Percentiles rank a stretch among this genome's conserved stretches.
These are phyloP conservation scores for Rhizopogon roseolus DNA, from an alignment of 768 basidiomycete species.

Conservation along the genomic window DNA sequence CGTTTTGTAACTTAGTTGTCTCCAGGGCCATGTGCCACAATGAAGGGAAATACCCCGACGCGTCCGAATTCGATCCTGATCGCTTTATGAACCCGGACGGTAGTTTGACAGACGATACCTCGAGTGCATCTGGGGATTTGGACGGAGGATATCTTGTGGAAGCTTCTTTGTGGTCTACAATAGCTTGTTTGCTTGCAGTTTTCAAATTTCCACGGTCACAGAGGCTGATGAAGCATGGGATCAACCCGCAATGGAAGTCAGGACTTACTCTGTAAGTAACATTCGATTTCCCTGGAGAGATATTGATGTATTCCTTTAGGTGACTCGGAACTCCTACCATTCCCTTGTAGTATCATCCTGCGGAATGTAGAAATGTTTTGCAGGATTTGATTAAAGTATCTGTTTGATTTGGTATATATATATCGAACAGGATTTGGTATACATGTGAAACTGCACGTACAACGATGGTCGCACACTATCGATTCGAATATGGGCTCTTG, in stretches of 20 bases:
- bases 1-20: not conserved
- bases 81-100: slow-evolving; percentile 25
- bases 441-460: too few relatives aligned
- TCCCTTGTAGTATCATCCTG: slow-evolving; percentile 8
- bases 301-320: slow-evolving; percentile 1
- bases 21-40: slow-evolving; percentile 14
- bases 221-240: slow-evolving; percentile 5
- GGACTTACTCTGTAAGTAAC: slow-evolving; percentile 12
- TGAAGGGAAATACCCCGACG: slow-evolving; percentile 28
- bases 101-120: slow-evolving; percentile 3
- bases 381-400: too few relatives aligned
- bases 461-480: too few relatives aligned
- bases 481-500: too few relatives aligned
- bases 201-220: slow-evolving; percentile 10
- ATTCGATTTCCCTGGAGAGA: not conserved
- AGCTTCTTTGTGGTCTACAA: slow-evolving; percentile 9
- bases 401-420: too few relatives aligned
- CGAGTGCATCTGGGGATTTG: too few relatives aligned
- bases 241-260: slow-evolving; percentile 8
- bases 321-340: slow-evolving; percentile 8
- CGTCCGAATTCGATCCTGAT: slow-evolving; percentile 33
- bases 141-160: too few relatives aligned
- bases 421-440: too few relatives aligned
- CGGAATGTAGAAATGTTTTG: too few relatives aligned
- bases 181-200: slow-evolving; percentile 13